Conservation (phyloP, 2,329 filamentous ascomycete species). For the Claviceps cyperi region DNA sequence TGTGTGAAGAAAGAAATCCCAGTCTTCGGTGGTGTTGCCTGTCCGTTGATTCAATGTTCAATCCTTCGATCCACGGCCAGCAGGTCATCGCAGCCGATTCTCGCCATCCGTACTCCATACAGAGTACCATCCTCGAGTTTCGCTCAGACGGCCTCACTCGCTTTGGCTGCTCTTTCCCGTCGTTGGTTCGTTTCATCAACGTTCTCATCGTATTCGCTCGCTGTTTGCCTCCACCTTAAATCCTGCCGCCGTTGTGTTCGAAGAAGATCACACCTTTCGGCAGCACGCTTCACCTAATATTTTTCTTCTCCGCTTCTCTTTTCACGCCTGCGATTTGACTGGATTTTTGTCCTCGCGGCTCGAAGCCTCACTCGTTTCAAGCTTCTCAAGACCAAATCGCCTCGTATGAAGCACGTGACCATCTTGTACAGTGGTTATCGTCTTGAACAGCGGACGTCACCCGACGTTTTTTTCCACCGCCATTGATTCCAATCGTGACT, state of each 20-base stretch:
- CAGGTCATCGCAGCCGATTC: background rate
- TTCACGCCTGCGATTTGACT: background rate
- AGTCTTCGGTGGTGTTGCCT: background rate
- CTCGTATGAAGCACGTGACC: background rate
- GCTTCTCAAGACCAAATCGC: background rate
- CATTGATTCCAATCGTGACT: conserved; percentile 16
- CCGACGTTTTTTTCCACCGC: background rate
- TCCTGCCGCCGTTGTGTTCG: background rate
- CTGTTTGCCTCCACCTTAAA: background rate
- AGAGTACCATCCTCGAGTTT: conserved; percentile 3
- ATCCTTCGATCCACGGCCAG: background rate
- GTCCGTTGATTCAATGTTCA: background rate
- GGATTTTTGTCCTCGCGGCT: background rate
- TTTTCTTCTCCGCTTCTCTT: background rate
- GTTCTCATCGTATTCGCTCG: background rate
- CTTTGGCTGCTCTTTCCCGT: conserved; percentile 34
- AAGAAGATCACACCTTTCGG: background rate
- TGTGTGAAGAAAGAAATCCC: background rate
- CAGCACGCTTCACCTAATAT: background rate
- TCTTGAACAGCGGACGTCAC: background rate
- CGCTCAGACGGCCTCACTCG: conserved; percentile 38
- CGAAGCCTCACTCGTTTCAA: background rate
- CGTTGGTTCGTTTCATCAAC: conserved; percentile 16
- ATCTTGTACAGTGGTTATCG: background rate
- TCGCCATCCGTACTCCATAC: conserved; percentile 7